phyloP scores from a whole-genome alignment of 208 protist species.

The Acanthamoeba culbertsoni region DNA sequence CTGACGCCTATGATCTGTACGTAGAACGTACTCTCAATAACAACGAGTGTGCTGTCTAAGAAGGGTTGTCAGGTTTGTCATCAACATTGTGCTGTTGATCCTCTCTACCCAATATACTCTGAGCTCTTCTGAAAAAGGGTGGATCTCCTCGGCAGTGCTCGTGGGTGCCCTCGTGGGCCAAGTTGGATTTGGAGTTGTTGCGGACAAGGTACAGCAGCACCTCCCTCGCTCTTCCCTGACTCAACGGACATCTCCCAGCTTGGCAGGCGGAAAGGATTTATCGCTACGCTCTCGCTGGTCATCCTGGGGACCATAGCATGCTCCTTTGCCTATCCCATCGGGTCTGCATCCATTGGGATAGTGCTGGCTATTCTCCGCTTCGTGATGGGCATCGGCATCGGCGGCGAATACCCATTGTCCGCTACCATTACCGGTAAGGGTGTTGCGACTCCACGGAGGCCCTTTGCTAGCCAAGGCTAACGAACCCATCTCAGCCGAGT shows the following conservation, averaged over 20 bases:
- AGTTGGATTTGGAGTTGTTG: constrained; percentile 74
- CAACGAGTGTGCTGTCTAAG: neutral
- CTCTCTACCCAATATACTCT: neutral
- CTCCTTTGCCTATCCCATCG: neutral
- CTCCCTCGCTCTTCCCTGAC: neutral
- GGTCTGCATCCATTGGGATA: constrained; percentile 36
- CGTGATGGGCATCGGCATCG: constrained; percentile 76
- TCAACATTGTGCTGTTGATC: constrained; percentile 65
- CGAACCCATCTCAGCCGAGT: constrained; percentile 44
- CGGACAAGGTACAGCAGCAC: constrained; percentile 46
- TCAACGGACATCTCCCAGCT: neutral
- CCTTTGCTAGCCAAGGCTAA: neutral
- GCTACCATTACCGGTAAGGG: constrained; percentile 66
- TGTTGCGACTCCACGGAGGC: neutral
- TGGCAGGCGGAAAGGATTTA: constrained; percentile 63
- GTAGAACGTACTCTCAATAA: neutral
- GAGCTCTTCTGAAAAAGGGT: neutral
- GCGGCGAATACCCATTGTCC: constrained; percentile 81
- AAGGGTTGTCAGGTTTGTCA: constrained; percentile 68
- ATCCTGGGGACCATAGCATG: constrained; percentile 58
- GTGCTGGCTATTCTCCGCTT: constrained; percentile 68
- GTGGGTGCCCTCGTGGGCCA: constrained; percentile 69
- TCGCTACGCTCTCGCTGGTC: constrained; percentile 65
- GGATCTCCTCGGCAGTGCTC: constrained; percentile 41
- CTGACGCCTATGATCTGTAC: constrained; percentile 76